Conservation (phyloP, 371 early-diverging fungal genomes). For the Nematocida parisii region DNA sequence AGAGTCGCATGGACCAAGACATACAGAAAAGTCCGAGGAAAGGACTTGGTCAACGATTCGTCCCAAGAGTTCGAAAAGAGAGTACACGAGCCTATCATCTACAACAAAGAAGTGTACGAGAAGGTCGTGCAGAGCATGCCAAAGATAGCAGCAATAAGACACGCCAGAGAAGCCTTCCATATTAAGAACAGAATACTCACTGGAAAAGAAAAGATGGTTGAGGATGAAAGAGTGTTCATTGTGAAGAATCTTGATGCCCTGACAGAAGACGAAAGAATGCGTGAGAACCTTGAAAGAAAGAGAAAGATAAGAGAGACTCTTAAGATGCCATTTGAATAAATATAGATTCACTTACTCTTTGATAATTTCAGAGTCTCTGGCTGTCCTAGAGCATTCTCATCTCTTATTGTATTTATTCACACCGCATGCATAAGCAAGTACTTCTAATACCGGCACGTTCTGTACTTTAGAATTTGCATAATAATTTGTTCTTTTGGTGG, state of each 20-base stretch:
- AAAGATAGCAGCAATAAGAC: conserved; percentile 56
- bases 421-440: too few relatives aligned
- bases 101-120: conserved; percentile 85
- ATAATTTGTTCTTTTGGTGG: too few relatives aligned
- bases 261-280: conserved; percentile 47
- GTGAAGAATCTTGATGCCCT: conserved; percentile 48
- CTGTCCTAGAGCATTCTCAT: too few relatives aligned
- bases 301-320: conserved; percentile 37
- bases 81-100: conserved; percentile 86
- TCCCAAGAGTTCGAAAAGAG: conserved; percentile 82
- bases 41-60: conserved; percentile 76
- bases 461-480: too few relatives aligned
- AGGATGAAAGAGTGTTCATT: conserved; percentile 58
- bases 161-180: conserved; percentile 61
- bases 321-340: conserved; percentile 39
- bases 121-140: conserved; percentile 79
- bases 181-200: conserved; percentile 67
- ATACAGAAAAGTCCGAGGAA: conserved; percentile 87
- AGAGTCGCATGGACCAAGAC: conserved; percentile 98
- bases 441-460: too few relatives aligned
- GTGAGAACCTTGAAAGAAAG: conserved; percentile 35
- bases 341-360: neutral
- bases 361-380: too few relatives aligned
- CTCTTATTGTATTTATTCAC: too few relatives aligned
- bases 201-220: conserved; percentile 62